Conservation (phyloP, 305 asterid species). For the Lippia alba region DNA sequence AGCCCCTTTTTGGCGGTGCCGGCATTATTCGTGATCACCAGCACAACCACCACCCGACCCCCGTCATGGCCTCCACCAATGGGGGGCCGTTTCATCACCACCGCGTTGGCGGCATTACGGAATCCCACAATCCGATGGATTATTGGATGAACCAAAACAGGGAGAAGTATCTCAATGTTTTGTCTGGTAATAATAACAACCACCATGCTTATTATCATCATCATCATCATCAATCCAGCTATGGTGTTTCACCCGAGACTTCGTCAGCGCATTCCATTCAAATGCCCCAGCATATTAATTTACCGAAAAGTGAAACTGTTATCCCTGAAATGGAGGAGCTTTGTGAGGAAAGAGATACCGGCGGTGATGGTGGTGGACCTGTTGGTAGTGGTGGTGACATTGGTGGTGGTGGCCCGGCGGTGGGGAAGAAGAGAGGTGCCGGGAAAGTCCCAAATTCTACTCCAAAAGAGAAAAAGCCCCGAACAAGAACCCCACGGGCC, state of each 20-base stretch:
- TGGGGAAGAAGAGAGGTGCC: slow-evolving; percentile 62
- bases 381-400: slow-evolving; percentile 35
- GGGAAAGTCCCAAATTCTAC: slow-evolving; percentile 49
- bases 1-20: slow-evolving; percentile 46
- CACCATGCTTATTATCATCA: slow-evolving; percentile 50
- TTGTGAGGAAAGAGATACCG: slow-evolving; percentile 51
- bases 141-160: slow-evolving; percentile 60
- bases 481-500: slow-evolving; percentile 51
- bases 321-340: slow-evolving; percentile 46
- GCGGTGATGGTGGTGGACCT: slow-evolving; percentile 30
- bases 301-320: slow-evolving; percentile 45
- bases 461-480: slow-evolving; percentile 69
- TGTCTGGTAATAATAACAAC: slow-evolving; percentile 53
- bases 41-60: slow-evolving; percentile 38
- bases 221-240: slow-evolving; percentile 52
- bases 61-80: slow-evolving; percentile 59
- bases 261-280: slow-evolving; percentile 62
- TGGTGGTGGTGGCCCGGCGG: slow-evolving; percentile 28
- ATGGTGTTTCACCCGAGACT: slow-evolving; percentile 59
- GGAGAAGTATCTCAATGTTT: slow-evolving; percentile 51
- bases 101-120: slow-evolving; percentile 63
- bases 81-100: slow-evolving; percentile 70
- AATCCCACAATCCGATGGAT: slow-evolving; percentile 49
- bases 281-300: slow-evolving; percentile 49
- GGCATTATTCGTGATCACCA: slow-evolving; percentile 38